Percentiles rank a stretch among this genome's conserved stretches.
phyloP scores from a whole-genome alignment of 176 grass and related monocot species.

The Thinopyrum elongatum region DNA sequence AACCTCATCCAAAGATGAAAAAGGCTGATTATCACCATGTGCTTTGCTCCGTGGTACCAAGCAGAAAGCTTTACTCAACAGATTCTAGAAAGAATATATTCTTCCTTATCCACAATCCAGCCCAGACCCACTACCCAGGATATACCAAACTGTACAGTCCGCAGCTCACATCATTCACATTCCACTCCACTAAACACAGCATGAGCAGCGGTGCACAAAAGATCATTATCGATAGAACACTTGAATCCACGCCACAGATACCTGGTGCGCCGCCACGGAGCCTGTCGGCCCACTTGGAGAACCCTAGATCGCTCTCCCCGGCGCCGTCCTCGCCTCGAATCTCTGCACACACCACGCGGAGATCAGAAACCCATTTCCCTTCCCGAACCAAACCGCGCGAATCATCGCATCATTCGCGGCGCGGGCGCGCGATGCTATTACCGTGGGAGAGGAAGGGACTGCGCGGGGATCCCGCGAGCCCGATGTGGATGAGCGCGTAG shows the following conservation, averaged over 20 bases:
- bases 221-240: not conserved
- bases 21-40: not conserved
- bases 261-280: slow-evolving; percentile 63
- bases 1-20: not conserved
- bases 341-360: slow-evolving; percentile 1
- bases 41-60: slow-evolving; percentile 11
- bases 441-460: slow-evolving; percentile 83
- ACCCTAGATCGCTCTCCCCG: slow-evolving; percentile 71
- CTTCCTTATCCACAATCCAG: slow-evolving; percentile 18
- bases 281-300: slow-evolving; percentile 63
- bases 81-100: slow-evolving; percentile 23
- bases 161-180: not conserved
- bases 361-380: not conserved
- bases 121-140: not conserved
- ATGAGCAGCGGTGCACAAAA: not conserved
- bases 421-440: not conserved
- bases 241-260: slow-evolving; percentile 23
- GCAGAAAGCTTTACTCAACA: slow-evolving; percentile 11
- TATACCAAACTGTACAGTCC: not conserved
- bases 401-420: not conserved
- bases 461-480: slow-evolving; percentile 69
- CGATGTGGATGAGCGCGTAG: slow-evolving; percentile 79
- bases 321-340: slow-evolving; percentile 47
- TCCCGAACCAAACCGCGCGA: not conserved
- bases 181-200: not conserved